Conservation (phyloP, 768 basidiomycete species). For the Phanerodontia chrysosporium region DNA sequence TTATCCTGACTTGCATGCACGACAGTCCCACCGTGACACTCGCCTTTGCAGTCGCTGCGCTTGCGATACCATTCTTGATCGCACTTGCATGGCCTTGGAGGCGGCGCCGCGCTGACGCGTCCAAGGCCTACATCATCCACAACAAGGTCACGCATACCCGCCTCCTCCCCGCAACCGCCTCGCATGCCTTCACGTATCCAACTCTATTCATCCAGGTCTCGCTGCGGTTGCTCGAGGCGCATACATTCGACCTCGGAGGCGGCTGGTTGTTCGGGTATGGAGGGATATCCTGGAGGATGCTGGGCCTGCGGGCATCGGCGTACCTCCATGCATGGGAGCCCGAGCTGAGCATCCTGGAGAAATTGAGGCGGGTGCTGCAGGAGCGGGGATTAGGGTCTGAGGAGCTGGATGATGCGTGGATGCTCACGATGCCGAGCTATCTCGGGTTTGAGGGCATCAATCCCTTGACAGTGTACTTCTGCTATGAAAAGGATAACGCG, state of each 20-base stretch:
- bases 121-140: constrained; percentile 41
- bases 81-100: too few relatives aligned
- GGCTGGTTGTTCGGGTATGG: constrained; percentile 58
- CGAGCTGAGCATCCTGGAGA: constrained; percentile 32
- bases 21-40: too few relatives aligned
- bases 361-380: constrained; percentile 35
- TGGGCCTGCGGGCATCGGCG: constrained; percentile 40
- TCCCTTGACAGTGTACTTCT: constrained; percentile 65
- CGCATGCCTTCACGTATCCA: constrained; percentile 58
- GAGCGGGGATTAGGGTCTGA: constrained; percentile 23
- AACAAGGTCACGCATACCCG: constrained; percentile 53
- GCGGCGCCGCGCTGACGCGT: background rate
- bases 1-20: too few relatives aligned
- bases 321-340: constrained; percentile 19
- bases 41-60: too few relatives aligned
- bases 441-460: constrained; percentile 68
- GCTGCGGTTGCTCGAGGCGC: constrained; percentile 46
- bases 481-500: constrained; percentile 36
- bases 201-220: constrained; percentile 55
- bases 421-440: constrained; percentile 71
- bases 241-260: constrained; percentile 39
- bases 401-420: constrained; percentile 52
- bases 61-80: too few relatives aligned
- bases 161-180: constrained; percentile 40
- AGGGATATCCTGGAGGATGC: constrained; percentile 36